Evolutionary conservation across 108 stramenopile species (phyloP).

Genomic region (Ochromonas danica): DNA sequence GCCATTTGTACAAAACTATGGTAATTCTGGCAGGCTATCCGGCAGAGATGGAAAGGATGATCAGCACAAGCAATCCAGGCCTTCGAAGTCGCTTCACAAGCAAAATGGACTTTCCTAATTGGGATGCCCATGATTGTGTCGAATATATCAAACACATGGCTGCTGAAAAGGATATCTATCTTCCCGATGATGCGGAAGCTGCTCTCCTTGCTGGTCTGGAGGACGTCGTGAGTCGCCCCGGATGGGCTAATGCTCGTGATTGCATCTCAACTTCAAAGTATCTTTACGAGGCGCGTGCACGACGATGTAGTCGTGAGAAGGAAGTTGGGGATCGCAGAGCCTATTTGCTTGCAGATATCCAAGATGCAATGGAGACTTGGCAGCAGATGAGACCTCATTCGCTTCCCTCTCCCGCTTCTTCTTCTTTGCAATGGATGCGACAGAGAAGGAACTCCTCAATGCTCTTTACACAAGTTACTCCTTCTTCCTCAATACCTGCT

Average conservation of each 20-base stretch:
- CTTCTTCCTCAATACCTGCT: not conserved
- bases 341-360: not conserved
- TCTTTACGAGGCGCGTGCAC: not conserved
- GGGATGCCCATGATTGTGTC: constrained; percentile 23
- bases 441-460: not conserved
- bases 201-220: not conserved
- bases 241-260: constrained; percentile 31
- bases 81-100: constrained; percentile 3
- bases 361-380: not conserved
- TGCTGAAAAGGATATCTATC: not conserved
- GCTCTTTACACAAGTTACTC: not conserved
- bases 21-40: constrained; percentile 26
- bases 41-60: constrained; percentile 3
- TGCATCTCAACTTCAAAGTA: not conserved
- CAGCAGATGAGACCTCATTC: not conserved
- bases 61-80: constrained; percentile 10
- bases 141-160: not conserved
- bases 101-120: not conserved
- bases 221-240: not conserved
- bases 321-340: too few relatives aligned
- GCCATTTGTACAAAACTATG: not conserved
- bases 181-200: not conserved
- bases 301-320: too few relatives aligned
- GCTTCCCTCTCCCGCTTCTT: too few relatives aligned
- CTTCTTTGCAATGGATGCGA: too few relatives aligned